Conservation (phyloP, 2,329 filamentous ascomycete species). For the Botrytis porri region DNA sequence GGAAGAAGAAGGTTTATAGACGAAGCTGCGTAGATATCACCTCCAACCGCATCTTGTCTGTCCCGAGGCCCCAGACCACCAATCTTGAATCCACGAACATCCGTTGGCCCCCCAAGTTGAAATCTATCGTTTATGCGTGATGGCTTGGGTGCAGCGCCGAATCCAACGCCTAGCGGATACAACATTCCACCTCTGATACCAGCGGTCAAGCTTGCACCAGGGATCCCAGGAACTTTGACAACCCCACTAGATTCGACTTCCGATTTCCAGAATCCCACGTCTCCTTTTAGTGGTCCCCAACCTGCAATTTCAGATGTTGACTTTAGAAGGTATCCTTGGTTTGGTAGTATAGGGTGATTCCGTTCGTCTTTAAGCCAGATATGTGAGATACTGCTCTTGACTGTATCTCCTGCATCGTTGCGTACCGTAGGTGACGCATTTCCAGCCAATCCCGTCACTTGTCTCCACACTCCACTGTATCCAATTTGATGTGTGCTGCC, state of each 20-base stretch:
- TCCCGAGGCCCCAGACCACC: slow-evolving; percentile 87
- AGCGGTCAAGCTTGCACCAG: slow-evolving; percentile 70
- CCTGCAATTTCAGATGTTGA: slow-evolving; percentile 82
- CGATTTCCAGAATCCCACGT: slow-evolving; percentile 92
- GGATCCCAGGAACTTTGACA: slow-evolving; percentile 64
- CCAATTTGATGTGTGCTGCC: slow-evolving; percentile 73
- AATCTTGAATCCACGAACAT: slow-evolving; percentile 89
- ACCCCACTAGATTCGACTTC: slow-evolving; percentile 80
- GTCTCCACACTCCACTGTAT: slow-evolving; percentile 82
- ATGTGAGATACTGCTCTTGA: slow-evolving; percentile 85
- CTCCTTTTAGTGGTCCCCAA: slow-evolving; percentile 76
- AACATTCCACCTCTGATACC: slow-evolving; percentile 79
- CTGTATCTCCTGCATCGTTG: slow-evolving; percentile 80
- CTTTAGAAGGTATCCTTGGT: slow-evolving; percentile 76
- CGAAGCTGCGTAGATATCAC: slow-evolving; percentile 87
- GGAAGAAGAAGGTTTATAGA: slow-evolving; percentile 84
- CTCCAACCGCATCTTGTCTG: slow-evolving; percentile 79
- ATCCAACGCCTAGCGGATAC: slow-evolving; percentile 72
- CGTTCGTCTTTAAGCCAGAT: slow-evolving; percentile 76
- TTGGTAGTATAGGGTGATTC: slow-evolving; percentile 81
- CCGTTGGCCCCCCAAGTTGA: slow-evolving; percentile 88
- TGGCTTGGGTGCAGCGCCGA: slow-evolving; percentile 52
- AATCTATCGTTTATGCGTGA: slow-evolving; percentile 93
- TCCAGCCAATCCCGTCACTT: slow-evolving; percentile 74
- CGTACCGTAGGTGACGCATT: slow-evolving; percentile 79